Conservation (phyloP, 148 eudicot species). For the Camellia granthamiana region DNA sequence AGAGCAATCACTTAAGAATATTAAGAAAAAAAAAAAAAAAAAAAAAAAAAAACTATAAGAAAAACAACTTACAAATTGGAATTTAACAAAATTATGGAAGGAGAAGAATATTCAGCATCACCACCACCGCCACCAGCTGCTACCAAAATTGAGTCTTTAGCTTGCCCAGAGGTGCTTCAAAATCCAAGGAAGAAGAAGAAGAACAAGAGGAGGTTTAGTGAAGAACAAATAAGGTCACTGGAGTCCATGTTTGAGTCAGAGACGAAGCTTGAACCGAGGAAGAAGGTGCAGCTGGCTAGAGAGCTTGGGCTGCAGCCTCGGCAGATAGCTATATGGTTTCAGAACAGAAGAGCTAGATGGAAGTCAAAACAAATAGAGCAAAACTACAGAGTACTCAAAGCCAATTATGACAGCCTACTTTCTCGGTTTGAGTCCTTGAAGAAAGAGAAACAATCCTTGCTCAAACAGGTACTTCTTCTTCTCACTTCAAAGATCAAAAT, state of each 20-base stretch:
- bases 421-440: constrained; percentile 28
- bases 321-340: constrained; percentile 52
- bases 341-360: constrained; percentile 47
- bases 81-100: constrained; percentile 28
- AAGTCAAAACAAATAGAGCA: constrained; percentile 41
- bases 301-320: constrained; percentile 46
- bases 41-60: no score
- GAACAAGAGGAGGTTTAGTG: constrained; percentile 30
- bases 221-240: constrained; percentile 37
- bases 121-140: constrained; percentile 17
- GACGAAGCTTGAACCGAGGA: constrained; percentile 36
- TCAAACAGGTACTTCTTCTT: constrained; percentile 23
- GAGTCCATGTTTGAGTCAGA: constrained; percentile 36
- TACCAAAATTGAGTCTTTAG: constrained; percentile 19
- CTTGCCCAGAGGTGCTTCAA: constrained; percentile 12
- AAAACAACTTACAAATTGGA: not conserved
- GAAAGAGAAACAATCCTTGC: constrained; percentile 36
- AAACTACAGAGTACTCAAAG: constrained; percentile 31
- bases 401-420: constrained; percentile 27
- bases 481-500: no score
- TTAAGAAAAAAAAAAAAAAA: not conserved
- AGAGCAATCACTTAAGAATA: not conserved
- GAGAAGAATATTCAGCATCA: constrained; percentile 23
- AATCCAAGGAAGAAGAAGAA: constrained; percentile 24
- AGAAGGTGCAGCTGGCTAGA: constrained; percentile 34